Evolutionary conservation across 192 early-diverging fungal species (phyloP), one percentile per base, ranked within the genome.

Genomic region (Mycoemilia scoparia): DNA sequence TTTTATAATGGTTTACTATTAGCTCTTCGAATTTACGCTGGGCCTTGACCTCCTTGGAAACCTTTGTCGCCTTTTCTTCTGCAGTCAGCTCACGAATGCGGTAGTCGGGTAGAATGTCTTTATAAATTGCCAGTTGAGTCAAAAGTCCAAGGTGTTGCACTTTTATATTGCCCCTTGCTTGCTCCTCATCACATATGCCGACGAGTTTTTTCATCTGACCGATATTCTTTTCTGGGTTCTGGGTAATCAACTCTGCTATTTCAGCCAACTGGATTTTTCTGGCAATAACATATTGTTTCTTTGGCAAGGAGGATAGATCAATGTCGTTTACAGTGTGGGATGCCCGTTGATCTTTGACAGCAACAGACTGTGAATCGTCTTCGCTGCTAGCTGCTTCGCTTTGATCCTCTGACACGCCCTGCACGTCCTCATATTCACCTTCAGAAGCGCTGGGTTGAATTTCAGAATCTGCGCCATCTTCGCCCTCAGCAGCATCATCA

Each of bases 81-180:
- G 80, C 88, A 0, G 84, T 76, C 41, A 89, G 60, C 23, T 79
- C 66, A 21, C 88, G 78, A 36, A 97, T 95, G 14, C 85, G 73
- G 62, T 97, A 97, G 24, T 79, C 85, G 2, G 92, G 92, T 22
- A 95, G 67, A 51, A 97, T 82, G 48, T 97, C 92, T 39, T 86
- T 76, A 65, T 81, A 97, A 3, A 97, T 82, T 0, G 83, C 84
- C 20, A 95, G 63, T 54, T 89, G 86, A 7, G 87, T 85, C 32
- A 93, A 49, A 17, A 92, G 47, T 0, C 74, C 77, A 21, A 97
- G 46, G 30, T 81, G 78, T 37, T 70, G 67, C 27, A 90, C 67
- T 7, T 64, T 63, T 3, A 46, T 34, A 37, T 80, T 77, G 3
- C 57, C 60, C n/a, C n/a, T n/a, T n/a, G n/a, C n/a, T n/a, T n/a